Base-by-base conservation (phyloP, 2,329 filamentous ascomycete species). In the Phialophora expanda region DNA sequence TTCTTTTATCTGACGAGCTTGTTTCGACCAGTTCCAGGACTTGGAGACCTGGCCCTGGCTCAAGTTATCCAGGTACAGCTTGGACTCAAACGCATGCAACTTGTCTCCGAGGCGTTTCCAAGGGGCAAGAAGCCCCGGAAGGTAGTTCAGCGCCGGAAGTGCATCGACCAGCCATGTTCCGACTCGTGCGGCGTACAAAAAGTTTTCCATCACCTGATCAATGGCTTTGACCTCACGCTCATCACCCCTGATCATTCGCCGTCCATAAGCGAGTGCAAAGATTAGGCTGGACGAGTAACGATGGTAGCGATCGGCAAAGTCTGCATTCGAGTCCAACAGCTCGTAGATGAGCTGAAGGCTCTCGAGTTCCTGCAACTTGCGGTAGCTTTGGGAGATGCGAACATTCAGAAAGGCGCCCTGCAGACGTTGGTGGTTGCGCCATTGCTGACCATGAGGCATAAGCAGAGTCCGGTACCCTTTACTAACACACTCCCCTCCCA, bases 251-350 rank as follows among this genome's bases (percentile, higher is more conserved):
- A 63, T 50, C 50, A 83, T 80, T 7, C 82, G 79, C 63, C 82
- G 80, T 0, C 83, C 82, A 68, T 84, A 85, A 4, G 81, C 77
- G 2, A 85, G 80, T 7, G 78, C 81, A 68, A 84, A 84, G 3
- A 84, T 81, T 30, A 84, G 76, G 66, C 78, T 81, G 1, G 79
- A 78, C 0, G 82, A 82, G 68, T 82, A 85, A 0, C 80, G 76
- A 70, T 84, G 80, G 32, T 84, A 76, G 14, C 78, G 75, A 57
- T 78, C 77, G 64, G 82, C 79, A 75, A 81, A 84, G 22, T 77
- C 77, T 1, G 69, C 63, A 0, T 79, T 76, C 4, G 74, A 74
- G 26, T 58, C 38, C 7, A 85, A 72, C 5, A 85, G 73, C 6
- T 81, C 76, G 62, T 70, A 74, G 50, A 78, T 77, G 3, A 85